Conservation (phyloP, 345 rosid species). For the Citrus medica region DNA sequence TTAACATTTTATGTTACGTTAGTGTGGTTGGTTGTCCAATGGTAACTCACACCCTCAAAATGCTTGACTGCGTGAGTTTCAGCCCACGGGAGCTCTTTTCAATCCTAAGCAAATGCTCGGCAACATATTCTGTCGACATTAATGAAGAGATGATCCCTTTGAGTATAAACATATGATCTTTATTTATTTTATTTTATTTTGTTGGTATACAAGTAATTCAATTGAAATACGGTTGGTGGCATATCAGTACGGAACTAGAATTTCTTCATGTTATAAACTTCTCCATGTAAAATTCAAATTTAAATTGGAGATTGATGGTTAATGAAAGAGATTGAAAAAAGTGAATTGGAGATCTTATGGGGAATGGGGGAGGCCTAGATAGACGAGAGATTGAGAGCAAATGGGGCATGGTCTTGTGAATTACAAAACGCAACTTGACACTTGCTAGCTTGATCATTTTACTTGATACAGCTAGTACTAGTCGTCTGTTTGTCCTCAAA, state of each 20-base stretch:
- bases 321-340: background rate
- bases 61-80: too few species aligned
- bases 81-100: too few species aligned
- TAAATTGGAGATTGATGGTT: background rate
- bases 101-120: too few species aligned
- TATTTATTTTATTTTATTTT: too few species aligned
- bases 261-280: background rate
- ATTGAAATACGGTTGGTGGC: too few species aligned
- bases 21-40: too few species aligned
- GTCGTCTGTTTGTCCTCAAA: conserved; percentile 7
- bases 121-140: too few species aligned
- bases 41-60: too few species aligned
- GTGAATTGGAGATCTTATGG: background rate
- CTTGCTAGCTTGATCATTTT: background rate
- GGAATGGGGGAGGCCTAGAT: background rate
- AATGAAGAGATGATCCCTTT: too few species aligned
- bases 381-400: background rate
- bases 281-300: background rate
- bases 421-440: background rate
- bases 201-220: too few species aligned
- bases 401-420: background rate
- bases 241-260: background rate
- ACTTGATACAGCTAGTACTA: background rate
- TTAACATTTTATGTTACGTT: too few species aligned
- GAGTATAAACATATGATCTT: too few species aligned